Conservation (phyloP, 306 rosid species). For the Castanospermum australe region DNA sequence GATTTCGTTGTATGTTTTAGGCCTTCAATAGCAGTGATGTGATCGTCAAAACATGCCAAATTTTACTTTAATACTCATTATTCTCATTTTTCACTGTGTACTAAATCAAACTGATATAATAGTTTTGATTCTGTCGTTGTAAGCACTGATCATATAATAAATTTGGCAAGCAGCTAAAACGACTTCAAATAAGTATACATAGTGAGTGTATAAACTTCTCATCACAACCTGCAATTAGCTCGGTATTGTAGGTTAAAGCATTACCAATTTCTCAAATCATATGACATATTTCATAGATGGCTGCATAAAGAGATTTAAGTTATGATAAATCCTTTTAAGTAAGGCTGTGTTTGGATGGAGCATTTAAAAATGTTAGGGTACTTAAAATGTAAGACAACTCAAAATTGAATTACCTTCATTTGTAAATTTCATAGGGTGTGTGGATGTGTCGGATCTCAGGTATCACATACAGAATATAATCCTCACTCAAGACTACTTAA, state of each 20-base stretch:
- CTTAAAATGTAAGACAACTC: no score
- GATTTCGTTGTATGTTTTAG: background rate
- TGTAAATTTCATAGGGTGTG: background rate
- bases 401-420: no score
- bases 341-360: no score
- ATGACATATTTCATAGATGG: background rate
- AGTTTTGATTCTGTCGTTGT: background rate
- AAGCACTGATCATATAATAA: background rate
- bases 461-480: background rate
- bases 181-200: no score
- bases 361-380: no score
- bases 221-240: background rate
- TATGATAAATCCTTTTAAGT: no score
- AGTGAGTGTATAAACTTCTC: background rate
- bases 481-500: background rate
- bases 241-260: background rate
- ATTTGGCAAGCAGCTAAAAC: no score
- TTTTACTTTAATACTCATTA: background rate
- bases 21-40: background rate
- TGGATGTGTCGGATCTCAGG: background rate
- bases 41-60: no score
- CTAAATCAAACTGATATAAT: no score
- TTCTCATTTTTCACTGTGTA: background rate
- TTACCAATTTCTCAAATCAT: background rate
- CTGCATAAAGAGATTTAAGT: no score